Evolutionary conservation across 2,329 filamentous ascomycete species (phyloP).

Genomic region (Colletotrichum magnum): DNA sequence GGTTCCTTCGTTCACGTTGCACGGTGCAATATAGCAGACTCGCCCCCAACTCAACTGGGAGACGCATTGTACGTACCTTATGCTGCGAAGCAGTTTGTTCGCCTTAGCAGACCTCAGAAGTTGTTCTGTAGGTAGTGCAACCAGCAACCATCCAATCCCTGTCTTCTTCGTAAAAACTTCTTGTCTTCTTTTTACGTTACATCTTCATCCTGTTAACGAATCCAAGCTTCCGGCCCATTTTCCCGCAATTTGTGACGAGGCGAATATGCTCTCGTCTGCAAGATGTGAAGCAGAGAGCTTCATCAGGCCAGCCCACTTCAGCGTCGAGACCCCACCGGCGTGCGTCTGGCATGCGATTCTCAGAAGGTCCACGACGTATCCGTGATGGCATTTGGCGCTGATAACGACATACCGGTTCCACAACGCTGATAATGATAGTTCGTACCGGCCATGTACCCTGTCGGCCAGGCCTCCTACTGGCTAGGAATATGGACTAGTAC

Average conservation of each 20-base stretch:
- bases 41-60: background rate
- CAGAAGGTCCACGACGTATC: conserved; percentile 34
- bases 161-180: too few relatives aligned
- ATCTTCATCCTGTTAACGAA: too few relatives aligned
- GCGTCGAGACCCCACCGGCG: conserved; percentile 16
- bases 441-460: conserved; percentile 27
- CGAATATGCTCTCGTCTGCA: too few relatives aligned
- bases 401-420: conserved; percentile 37
- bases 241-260: too few relatives aligned
- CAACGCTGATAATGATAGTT: conserved; percentile 16
- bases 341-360: conserved; percentile 37
- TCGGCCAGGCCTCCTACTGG: conserved; percentile 22
- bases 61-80: background rate
- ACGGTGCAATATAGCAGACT: background rate
- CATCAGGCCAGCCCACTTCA: background rate
- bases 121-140: too few relatives aligned
- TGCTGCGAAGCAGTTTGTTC: too few relatives aligned
- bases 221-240: too few relatives aligned
- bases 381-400: conserved; percentile 36
- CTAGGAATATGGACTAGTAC: conserved; percentile 13
- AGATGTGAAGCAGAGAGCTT: background rate
- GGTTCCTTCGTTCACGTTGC: background rate
- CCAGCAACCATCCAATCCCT: too few relatives aligned
- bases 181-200: too few relatives aligned
- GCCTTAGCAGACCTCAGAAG: too few relatives aligned